These are phyloP conservation scores for Pluteus cervinus DNA, from an alignment of 768 basidiomycete genomes.

Conservation along the genomic window DNA sequence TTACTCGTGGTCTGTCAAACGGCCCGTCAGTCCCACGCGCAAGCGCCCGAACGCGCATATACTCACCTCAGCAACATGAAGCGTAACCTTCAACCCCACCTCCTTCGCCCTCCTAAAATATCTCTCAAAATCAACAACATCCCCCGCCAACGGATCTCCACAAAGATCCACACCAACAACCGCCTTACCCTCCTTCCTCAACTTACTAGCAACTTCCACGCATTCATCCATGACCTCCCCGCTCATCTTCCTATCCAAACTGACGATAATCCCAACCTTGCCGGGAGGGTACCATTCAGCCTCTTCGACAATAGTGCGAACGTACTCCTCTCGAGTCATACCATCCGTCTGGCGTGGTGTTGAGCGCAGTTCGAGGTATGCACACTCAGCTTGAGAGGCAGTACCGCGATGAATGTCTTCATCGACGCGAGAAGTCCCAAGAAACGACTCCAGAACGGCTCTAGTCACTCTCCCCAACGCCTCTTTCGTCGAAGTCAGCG, in stretches of 20 bases:
- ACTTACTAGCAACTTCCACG: constrained; percentile 44
- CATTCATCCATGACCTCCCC: constrained; percentile 45
- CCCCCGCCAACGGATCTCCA: constrained; percentile 63
- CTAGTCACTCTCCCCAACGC: constrained; percentile 50
- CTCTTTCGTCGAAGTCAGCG: constrained; percentile 57
- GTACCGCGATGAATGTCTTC: too few relatives aligned
- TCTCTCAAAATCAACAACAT: constrained; percentile 43
- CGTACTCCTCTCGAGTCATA: constrained; percentile 58
- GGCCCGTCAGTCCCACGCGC: not conserved
- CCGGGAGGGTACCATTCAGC: constrained; percentile 48
- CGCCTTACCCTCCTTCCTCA: constrained; percentile 51
- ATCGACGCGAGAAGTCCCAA: too few relatives aligned
- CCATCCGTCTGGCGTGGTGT: constrained; percentile 56
- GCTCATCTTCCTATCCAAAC: constrained; percentile 70
- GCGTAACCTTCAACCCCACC: constrained; percentile 64
- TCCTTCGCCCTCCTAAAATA: constrained; percentile 49
- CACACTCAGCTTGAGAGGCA: constrained; percentile 50
- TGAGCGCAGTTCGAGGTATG: constrained; percentile 78
- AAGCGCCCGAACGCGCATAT: not conserved
- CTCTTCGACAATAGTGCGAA: constrained; percentile 60
- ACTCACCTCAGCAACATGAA: constrained; percentile 81
- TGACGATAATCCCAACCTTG: constrained; percentile 60
- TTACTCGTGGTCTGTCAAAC: constrained; percentile 38
- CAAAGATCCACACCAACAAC: constrained; percentile 80
- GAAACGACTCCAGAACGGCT: constrained; percentile 62